Evolutionary conservation across 2,329 filamentous ascomycete genomes (phyloP), one percentile per base, ranked within the genome.

Genomic region (Hypomyces rosellus): DNA sequence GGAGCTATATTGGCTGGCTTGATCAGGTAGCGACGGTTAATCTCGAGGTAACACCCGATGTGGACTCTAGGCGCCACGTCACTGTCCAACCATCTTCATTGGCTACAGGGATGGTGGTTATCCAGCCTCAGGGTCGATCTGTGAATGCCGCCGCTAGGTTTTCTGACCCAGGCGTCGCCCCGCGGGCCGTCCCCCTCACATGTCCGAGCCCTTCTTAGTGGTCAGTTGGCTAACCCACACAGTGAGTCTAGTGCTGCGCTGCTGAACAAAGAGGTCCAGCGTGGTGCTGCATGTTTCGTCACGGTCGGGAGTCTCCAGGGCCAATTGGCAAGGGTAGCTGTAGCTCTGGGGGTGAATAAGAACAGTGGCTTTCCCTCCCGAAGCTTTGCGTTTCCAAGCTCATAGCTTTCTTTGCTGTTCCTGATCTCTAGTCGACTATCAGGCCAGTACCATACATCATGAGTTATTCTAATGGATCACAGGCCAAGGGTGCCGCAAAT

Each of bases 401-500:
- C 6, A 37, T 34, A 16, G 33, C 34, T 12, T 46, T n/a, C 49
- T 34, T 15, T 34, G 37, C 34, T 49, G 41, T 46, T 36, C 16
- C 33, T 51, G 18, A 20, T 34, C 33, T 30, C 25, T 41, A 22
- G 16, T 16, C 37, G 40, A 37, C 49, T 50, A 52, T 36, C 50
- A 41, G 46, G 41, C 41, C 50, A 56, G 36, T 48, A 33, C 46
- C 38, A 48, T 50, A 45, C 49, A 57, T 34, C 44, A 64, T 63
- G 61, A 53, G 56, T 45, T 56, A 56, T 36, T 44, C 16, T 15
- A 54, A 50, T 45, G 53, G 46, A 25, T 44, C 48, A 5, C 46
- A 57, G 22, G 51, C 38, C 12, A 58, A 60, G 46, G 12, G 25
- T n/a, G 22, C 11, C 39, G 8, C 22, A 37, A 64, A 65, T 38